phyloP scores from a whole-genome alignment of 2,329 filamentous ascomycete species.

The Xylariaceae sp. region DNA sequence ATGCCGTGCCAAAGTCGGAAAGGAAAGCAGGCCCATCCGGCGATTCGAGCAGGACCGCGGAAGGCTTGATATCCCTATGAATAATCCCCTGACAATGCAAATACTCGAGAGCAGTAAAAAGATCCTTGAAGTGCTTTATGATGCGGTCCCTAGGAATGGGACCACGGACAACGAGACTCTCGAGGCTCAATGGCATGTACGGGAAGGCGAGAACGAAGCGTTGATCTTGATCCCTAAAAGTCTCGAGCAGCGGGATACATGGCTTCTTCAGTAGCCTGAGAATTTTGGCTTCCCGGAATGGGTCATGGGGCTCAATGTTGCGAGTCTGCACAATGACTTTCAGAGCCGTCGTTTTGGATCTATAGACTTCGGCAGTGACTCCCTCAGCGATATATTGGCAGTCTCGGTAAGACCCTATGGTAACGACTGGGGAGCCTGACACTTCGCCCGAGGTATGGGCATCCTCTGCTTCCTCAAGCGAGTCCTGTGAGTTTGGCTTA shows the following conservation, averaged over 20 bases:
- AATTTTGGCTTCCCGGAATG: slow-evolving; percentile 78
- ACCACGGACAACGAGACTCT: slow-evolving; percentile 65
- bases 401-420: slow-evolving; percentile 60
- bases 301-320: slow-evolving; percentile 82
- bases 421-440: slow-evolving; percentile 45
- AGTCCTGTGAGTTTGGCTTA: slow-evolving; percentile 40
- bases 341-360: slow-evolving; percentile 69
- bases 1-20: slow-evolving; percentile 92
- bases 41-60: slow-evolving; percentile 78
- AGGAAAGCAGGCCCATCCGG: slow-evolving; percentile 76
- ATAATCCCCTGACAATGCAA: slow-evolving; percentile 81
- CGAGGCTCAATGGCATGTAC: slow-evolving; percentile 77
- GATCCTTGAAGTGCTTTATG: slow-evolving; percentile 62
- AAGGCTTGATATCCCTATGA: slow-evolving; percentile 93
- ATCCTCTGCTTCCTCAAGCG: slow-evolving; percentile 27
- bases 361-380: slow-evolving; percentile 84
- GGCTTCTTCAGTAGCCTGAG: slow-evolving; percentile 64
- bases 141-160: slow-evolving; percentile 44
- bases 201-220: slow-evolving; percentile 84
- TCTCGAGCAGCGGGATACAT: slow-evolving; percentile 72
- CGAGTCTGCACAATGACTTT: slow-evolving; percentile 83
- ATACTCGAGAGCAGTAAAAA: slow-evolving; percentile 74
- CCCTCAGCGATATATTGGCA: slow-evolving; percentile 69
- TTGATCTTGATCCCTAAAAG: slow-evolving; percentile 74
- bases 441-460: slow-evolving; percentile 4